Evolutionary conservation across 1,139 yeast species (phyloP).

Genomic region (Blastobotrys serpentis): DNA sequence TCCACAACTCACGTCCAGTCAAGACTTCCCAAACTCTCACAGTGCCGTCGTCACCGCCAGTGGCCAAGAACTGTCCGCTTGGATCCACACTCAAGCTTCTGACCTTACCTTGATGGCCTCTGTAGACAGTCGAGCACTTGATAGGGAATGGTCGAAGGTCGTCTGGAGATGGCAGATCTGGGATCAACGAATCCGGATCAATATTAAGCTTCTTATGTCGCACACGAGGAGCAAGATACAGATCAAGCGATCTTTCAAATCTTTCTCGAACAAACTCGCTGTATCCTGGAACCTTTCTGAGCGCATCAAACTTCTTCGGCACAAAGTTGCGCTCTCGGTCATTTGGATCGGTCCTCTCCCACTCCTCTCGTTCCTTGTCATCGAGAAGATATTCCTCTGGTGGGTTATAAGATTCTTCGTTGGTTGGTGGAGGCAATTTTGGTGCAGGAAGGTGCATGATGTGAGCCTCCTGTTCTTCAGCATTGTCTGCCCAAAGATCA

Average conservation of each 20-base stretch:
- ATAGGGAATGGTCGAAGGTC: slow-evolving; percentile 98
- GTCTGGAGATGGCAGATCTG: slow-evolving; percentile 94
- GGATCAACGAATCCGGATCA: slow-evolving; percentile 94
- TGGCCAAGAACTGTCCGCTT: slow-evolving; percentile 90
- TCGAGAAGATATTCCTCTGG: slow-evolving; percentile 89
- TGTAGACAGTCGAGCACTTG: slow-evolving; percentile 76
- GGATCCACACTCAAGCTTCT: slow-evolving; percentile 85
- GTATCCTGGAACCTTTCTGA: slow-evolving; percentile 94
- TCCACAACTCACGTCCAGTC: slow-evolving; percentile 90
- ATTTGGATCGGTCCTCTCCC: slow-evolving; percentile 69
- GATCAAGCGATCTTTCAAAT: slow-evolving; percentile 90
- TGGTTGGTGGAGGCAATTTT: slow-evolving; percentile 90
- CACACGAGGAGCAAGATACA: slow-evolving; percentile 94
- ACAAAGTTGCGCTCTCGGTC: slow-evolving; percentile 78
- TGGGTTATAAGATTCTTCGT: slow-evolving; percentile 95
- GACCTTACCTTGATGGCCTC: slow-evolving; percentile 81
- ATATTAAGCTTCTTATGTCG: slow-evolving; percentile 87
- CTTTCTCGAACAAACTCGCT: slow-evolving; percentile 81
- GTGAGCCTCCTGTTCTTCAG: slow-evolving; percentile 61
- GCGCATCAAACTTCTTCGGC: slow-evolving; percentile 77
- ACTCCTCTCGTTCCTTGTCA: slow-evolving; percentile 71
- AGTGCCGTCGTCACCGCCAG: slow-evolving; percentile 96
- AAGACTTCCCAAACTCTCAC: slow-evolving; percentile 95
- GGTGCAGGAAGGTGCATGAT: slow-evolving; percentile 94
- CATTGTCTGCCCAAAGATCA: slow-evolving; percentile 81